phyloP scores from a whole-genome alignment of 2,329 filamentous ascomycete species.

The Macrophomina tecta region DNA sequence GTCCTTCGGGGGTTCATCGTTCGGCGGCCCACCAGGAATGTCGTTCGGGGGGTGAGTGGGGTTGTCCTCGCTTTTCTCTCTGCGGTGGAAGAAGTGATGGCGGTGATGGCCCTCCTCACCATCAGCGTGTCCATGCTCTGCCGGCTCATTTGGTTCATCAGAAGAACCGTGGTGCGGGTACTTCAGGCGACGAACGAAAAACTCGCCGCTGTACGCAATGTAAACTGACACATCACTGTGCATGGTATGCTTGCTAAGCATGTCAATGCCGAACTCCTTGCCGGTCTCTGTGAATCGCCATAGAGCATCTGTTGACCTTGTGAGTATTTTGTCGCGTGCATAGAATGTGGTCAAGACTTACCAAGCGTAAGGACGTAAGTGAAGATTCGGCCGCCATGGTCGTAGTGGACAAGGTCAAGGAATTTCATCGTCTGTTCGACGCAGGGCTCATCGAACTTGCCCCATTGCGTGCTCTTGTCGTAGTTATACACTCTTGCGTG shows the following conservation, averaged over 20 bases:
- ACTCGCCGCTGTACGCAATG: constrained; percentile 91
- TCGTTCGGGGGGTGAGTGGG: constrained; percentile 60
- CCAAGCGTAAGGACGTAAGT: constrained; percentile 85
- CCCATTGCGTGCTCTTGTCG: constrained; percentile 75
- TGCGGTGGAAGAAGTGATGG: constrained; percentile 10
- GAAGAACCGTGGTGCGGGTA: constrained; percentile 50
- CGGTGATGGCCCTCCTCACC: constrained; percentile 18
- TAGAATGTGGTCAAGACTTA: background rate
- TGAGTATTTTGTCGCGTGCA: background rate
- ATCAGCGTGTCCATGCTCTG: constrained; percentile 18
- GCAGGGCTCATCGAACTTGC: constrained; percentile 69
- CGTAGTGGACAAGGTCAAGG: constrained; percentile 83
- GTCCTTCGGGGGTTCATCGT: constrained; percentile 55
- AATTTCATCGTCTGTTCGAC: constrained; percentile 78
- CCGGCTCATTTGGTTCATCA: constrained; percentile 37
- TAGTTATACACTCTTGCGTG: constrained; percentile 90
- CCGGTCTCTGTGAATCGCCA: constrained; percentile 94
- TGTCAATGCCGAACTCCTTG: constrained; percentile 91
- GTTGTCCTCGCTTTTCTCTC: constrained; percentile 9
- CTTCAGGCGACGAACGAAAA: constrained; percentile 78
- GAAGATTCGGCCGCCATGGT: constrained; percentile 83
- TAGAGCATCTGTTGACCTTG: constrained; percentile 65
- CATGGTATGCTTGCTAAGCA: constrained; percentile 96
- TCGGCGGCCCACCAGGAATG: constrained; percentile 53
- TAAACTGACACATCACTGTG: constrained; percentile 91